phyloP scores from a whole-genome alignment of 306 rosid species.

The Acacia confusa region DNA sequence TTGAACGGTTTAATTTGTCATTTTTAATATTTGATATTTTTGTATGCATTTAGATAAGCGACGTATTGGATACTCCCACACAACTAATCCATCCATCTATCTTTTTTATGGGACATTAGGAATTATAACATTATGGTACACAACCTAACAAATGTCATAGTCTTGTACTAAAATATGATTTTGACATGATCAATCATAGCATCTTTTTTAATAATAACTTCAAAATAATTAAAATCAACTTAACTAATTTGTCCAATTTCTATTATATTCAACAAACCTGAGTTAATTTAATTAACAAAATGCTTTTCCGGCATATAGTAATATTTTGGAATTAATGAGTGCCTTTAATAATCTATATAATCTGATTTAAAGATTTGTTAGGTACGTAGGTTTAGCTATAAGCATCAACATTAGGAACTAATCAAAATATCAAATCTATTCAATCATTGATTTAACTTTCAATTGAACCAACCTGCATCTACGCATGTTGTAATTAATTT shows the following conservation, averaged over 20 bases:
- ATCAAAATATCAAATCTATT: not conserved
- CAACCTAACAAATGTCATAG: not conserved
- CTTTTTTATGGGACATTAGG: not conserved
- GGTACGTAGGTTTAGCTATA: slow-evolving; percentile 4
- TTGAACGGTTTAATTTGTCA: not conserved
- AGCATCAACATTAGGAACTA: not conserved
- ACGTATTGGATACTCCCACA: not conserved
- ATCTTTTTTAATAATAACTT: not conserved
- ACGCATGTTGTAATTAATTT: not conserved
- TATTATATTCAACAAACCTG: not conserved
- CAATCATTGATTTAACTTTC: not conserved
- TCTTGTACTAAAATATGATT: not conserved
- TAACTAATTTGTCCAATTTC: not conserved
- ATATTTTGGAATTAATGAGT: not conserved
- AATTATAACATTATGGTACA: not conserved
- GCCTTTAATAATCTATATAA: not conserved
- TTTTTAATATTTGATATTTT: not conserved
- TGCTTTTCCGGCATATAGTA: not conserved
- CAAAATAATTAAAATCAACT: not conserved
- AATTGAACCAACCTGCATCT: not conserved
- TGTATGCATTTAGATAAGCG: not conserved
- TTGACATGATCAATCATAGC: not conserved
- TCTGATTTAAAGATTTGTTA: not conserved
- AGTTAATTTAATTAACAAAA: not conserved
- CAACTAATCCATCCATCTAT: not conserved